Evolutionary conservation across 2,329 filamentous ascomycete species (phyloP), one percentile per base, ranked within the genome.

Genomic region (Exserohilum turcica): DNA sequence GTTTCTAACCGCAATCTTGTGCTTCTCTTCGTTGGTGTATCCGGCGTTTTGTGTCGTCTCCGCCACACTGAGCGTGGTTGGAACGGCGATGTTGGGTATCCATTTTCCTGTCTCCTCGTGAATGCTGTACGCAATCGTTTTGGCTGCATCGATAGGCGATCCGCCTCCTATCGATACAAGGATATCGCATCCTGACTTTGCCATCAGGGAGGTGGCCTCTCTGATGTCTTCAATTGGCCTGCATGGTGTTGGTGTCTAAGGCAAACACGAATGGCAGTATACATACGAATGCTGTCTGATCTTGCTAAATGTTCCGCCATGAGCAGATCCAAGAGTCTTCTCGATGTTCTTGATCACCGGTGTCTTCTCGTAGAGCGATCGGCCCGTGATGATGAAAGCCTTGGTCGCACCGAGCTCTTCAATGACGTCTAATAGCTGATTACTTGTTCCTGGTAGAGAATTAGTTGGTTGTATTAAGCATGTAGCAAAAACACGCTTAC

Each of bases 341-440:
- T 84, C 81, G 8, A 84, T 77, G 27, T 79, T 71, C 56, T 79
- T 78, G 63, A 85, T 79, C 9, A 85, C 75, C 0, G 76, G 72
- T 0, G 82, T 84, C 64, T 82, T 84, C 50, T 74, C 80, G 24
- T 80, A 79, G 1, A 85, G 75, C 1, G 82, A 84, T 27, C 69
- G 73, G 15, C 81, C 81, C 2, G 82, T 84, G 35, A 84, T 77
- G 57, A 84, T 81, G 66, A 83, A 84, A 0, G 81, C 82, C 66
- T 82, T 82, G 5, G 80, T 69, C 24, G 67, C 65, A 13, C 71
- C 70, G 7, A 74, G 62, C 52, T 74, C 70, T 27, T 52, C 35
- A 13, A 74, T 63, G 4, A 73, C 67, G 48, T 69, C 65, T 40
- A 61, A 48, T 5, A 74, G 54, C 48, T 73, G 68, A 6, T 61